Conservation (phyloP, 2,329 filamentous ascomycete species). For the Calcarisporium arbuscula region DNA sequence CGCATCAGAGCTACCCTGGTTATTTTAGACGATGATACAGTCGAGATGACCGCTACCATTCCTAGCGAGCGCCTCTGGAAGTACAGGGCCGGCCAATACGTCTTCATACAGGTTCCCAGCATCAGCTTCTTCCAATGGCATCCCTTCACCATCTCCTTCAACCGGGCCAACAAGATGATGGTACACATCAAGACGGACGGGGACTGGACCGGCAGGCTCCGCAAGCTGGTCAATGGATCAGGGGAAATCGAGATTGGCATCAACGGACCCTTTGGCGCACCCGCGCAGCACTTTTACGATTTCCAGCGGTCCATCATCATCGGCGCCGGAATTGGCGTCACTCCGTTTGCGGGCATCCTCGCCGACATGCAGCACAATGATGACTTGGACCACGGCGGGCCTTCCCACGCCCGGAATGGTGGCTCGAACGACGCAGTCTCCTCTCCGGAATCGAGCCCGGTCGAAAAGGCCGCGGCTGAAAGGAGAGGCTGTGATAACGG, state of each 20-base stretch:
- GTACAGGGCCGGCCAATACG: constrained; percentile 51
- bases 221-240: constrained; percentile 35
- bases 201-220: constrained; percentile 45
- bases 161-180: constrained; percentile 43
- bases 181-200: constrained; percentile 54
- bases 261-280: constrained; percentile 52
- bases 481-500: no score
- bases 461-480: no score
- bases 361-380: constrained; percentile 45
- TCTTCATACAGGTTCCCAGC: constrained; percentile 48
- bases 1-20: constrained; percentile 40
- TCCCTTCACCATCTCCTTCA: constrained; percentile 52
- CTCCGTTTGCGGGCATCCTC: constrained; percentile 50
- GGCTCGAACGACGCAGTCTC: no score
- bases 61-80: constrained; percentile 42
- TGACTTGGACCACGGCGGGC: constrained; percentile 26
- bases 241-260: constrained; percentile 45
- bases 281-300: constrained; percentile 52
- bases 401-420: constrained; percentile 8
- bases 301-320: constrained; percentile 51
- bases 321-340: constrained; percentile 51
- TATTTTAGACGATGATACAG: constrained; percentile 46
- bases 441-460: no score
- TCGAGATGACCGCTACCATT: constrained; percentile 41
- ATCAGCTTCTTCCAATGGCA: constrained; percentile 53